These are phyloP conservation scores for Macrocybe sp. DNA, from an alignment of 1,284 basidiomycete species.

Conservation along the genomic window DNA sequence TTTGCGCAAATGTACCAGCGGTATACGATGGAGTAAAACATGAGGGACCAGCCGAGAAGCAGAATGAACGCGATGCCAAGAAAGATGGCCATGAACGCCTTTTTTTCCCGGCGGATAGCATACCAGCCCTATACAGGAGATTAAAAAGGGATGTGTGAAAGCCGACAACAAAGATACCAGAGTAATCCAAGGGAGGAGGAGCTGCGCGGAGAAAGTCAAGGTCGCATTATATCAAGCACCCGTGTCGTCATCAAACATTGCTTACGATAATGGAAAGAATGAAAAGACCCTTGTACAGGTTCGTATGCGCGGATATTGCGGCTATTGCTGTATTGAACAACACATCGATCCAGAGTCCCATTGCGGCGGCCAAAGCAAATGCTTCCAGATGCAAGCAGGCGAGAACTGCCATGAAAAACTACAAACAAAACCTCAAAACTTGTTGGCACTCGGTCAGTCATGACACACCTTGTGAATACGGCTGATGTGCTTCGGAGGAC, in stretches of 20 bases:
- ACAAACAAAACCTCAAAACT: neutral
- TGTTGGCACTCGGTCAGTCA: neutral
- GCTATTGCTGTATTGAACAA: constrained; percentile 41
- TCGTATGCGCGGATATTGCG: constrained; percentile 35
- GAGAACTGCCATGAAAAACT: constrained; percentile 52
- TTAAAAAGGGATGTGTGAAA: neutral
- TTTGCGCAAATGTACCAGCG: constrained; percentile 31
- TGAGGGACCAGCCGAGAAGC: constrained; percentile 37
- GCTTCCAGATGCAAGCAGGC: constrained; percentile 54
- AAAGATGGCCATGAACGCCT: constrained; percentile 37
- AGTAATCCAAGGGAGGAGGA: constrained; percentile 50
- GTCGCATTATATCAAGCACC: neutral
- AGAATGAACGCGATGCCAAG: constrained; percentile 34
- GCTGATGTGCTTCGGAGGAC: constrained; percentile 44
- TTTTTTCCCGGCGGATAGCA: constrained; percentile 43
- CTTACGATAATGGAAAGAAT: constrained; percentile 40
- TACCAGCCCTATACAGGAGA: constrained; percentile 43
- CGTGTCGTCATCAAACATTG: neutral
- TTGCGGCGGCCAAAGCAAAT: constrained; percentile 46
- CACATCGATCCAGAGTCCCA: constrained; percentile 52
- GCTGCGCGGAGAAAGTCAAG: constrained; percentile 20
- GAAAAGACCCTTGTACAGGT: constrained; percentile 39
- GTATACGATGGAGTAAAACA: constrained; percentile 52
- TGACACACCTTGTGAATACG: constrained; percentile 42
- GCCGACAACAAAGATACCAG: constrained; percentile 21